These are phyloP conservation scores for Cryptosporidium tyzzeri DNA, from an alignment of 169 alveolate species.

Conservation along the genomic window DNA sequence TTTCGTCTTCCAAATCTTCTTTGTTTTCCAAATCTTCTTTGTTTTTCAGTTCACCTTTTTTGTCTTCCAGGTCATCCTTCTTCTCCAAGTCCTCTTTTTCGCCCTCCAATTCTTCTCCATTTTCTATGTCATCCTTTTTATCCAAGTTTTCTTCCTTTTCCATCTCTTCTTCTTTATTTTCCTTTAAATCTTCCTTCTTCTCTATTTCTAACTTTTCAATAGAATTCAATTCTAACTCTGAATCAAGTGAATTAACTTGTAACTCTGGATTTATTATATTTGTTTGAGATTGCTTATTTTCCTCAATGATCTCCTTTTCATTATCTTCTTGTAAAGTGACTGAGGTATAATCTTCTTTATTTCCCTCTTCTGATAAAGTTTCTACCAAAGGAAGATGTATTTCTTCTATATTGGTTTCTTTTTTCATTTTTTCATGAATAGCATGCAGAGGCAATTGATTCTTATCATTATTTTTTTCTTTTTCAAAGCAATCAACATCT, in stretches of 20 bases:
- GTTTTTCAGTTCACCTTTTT: no score
- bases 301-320: neutral
- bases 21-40: neutral
- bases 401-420: neutral
- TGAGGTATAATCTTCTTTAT: neutral
- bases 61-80: neutral
- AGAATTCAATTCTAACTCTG: no score
- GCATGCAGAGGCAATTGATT: neutral
- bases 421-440: neutral
- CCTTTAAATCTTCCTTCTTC: neutral
- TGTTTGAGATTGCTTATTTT: neutral
- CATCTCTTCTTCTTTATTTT: neutral
- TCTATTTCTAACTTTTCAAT: neutral
- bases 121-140: no score
- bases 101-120: no score
- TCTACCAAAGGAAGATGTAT: neutral
- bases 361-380: no score
- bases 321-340: neutral
- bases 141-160: no score
- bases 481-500: neutral
- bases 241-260: no score
- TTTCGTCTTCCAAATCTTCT: neutral
- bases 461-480: neutral
- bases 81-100: neutral
- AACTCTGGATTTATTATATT: neutral